Conservation (phyloP, 2,329 filamentous ascomycete genomes). For the Fusarium algeriense region DNA sequence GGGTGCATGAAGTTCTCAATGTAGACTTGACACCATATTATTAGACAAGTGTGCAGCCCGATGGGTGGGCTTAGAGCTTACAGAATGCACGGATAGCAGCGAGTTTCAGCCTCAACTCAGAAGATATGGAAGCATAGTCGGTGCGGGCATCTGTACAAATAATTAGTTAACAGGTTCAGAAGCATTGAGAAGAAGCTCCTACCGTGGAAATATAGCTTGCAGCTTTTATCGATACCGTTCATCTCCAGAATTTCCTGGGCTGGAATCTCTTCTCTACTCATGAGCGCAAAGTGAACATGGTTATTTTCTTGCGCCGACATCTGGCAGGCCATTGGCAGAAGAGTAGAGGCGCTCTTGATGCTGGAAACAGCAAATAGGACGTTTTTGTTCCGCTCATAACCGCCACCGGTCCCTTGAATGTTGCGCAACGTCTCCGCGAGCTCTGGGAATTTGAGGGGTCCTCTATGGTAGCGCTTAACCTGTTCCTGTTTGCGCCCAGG, state of each 20-base stretch:
- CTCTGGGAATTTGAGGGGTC: slow-evolving; percentile 75
- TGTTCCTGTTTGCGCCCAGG: slow-evolving; percentile 28
- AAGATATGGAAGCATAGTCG: slow-evolving; percentile 77
- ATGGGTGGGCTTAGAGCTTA: slow-evolving; percentile 49
- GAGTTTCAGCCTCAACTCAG: slow-evolving; percentile 75
- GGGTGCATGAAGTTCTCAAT: slow-evolving; percentile 81
- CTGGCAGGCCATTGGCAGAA: slow-evolving; percentile 87
- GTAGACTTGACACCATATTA: slow-evolving; percentile 61
- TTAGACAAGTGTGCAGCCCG: slow-evolving; percentile 16
- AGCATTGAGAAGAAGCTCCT: slow-evolving; percentile 28
- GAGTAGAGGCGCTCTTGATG: slow-evolving; percentile 75
- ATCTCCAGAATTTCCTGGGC: slow-evolving; percentile 77
- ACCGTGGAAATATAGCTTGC: slow-evolving; percentile 74
- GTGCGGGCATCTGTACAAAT: slow-evolving; percentile 75
- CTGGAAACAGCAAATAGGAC: slow-evolving; percentile 84
- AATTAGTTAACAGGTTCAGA: slow-evolving; percentile 27
- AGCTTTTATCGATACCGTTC: slow-evolving; percentile 81
- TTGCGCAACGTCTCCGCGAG: slow-evolving; percentile 73
- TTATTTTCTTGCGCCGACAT: slow-evolving; percentile 80
- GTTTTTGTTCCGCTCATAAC: slow-evolving; percentile 70
- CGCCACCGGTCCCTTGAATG: slow-evolving; percentile 66
- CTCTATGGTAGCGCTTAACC: slow-evolving; percentile 69
- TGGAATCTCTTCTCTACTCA: slow-evolving; percentile 78
- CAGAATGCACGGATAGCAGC: slow-evolving; percentile 74
- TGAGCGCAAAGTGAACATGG: slow-evolving; percentile 83